A percentile compares a stretch with the other conserved stretches of the same genome.
Evolutionary conservation across 768 basidiomycete genomes (phyloP).

Genomic region (Tulasnella sp.): DNA sequence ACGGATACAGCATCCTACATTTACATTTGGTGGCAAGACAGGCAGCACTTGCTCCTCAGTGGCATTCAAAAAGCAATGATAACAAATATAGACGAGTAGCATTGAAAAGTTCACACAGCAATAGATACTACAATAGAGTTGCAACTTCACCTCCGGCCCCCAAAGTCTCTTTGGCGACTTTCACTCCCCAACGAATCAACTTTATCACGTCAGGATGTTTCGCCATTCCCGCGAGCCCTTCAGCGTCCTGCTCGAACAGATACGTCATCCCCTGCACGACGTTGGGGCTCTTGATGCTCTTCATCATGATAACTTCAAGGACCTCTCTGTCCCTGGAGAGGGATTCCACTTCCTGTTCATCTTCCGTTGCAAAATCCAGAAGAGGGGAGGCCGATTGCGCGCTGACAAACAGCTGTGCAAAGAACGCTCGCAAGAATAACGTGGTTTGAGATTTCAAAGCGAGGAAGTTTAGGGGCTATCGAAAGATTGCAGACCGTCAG

Average conservation of each 20-base stretch:
- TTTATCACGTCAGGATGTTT: constrained; percentile 39
- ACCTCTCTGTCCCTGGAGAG: constrained; percentile 52
- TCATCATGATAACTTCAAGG: constrained; percentile 76
- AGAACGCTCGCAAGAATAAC: constrained; percentile 65
- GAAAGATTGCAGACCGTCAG: neutral
- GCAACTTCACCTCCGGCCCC: constrained; percentile 44
- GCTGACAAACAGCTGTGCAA: constrained; percentile 64
- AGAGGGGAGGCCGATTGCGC: constrained; percentile 72
- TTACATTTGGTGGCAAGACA: constrained; percentile 70
- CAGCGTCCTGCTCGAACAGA: constrained; percentile 52
- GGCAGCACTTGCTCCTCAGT: constrained; percentile 68
- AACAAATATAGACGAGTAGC: neutral
- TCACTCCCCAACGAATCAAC: constrained; percentile 62
- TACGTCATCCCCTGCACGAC: constrained; percentile 73
- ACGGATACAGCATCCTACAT: constrained; percentile 64
- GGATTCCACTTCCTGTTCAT: constrained; percentile 34
- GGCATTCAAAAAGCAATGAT: constrained; percentile 53
- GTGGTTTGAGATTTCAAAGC: constrained; percentile 58
- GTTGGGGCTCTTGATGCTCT: constrained; percentile 58
- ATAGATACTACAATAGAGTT: neutral
- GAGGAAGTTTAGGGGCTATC: constrained; percentile 84
- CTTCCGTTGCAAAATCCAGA: constrained; percentile 36
- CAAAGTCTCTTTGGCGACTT: constrained; percentile 65
- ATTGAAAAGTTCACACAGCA: neutral
- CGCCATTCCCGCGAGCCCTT: constrained; percentile 35